Conservation (phyloP, 345 rosid genomes). For the Syzygium aqueum region DNA sequence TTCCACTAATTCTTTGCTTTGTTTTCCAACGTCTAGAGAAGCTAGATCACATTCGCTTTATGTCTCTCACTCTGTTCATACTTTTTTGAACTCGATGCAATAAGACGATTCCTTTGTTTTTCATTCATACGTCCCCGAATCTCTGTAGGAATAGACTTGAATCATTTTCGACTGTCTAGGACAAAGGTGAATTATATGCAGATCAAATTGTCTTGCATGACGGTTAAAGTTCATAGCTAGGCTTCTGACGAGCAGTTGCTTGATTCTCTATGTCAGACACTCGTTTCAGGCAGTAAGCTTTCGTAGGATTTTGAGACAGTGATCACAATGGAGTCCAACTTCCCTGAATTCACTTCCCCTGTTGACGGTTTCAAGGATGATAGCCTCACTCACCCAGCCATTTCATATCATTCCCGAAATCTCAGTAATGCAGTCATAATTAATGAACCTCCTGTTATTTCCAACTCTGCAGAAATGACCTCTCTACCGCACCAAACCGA, state of each 20-base stretch:
- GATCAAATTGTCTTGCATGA: neutral
- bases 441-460: neutral
- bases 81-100: neutral
- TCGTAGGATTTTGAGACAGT: neutral
- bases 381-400: neutral
- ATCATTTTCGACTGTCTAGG: neutral
- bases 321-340: neutral
- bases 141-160: neutral
- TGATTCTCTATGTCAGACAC: neutral
- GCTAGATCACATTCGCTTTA: neutral
- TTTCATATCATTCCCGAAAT: neutral
- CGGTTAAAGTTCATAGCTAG: neutral
- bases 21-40: neutral
- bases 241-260: neutral
- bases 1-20: neutral
- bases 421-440: neutral
- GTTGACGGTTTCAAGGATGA: neutral
- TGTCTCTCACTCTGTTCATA: neutral
- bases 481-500: neutral
- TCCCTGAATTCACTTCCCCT: neutral
- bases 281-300: neutral
- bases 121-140: neutral
- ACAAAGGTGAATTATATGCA: neutral
- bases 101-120: neutral
- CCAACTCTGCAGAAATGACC: neutral